Conservation (phyloP, 2,329 filamentous ascomycete species). For the Xylariaceae sp. region DNA sequence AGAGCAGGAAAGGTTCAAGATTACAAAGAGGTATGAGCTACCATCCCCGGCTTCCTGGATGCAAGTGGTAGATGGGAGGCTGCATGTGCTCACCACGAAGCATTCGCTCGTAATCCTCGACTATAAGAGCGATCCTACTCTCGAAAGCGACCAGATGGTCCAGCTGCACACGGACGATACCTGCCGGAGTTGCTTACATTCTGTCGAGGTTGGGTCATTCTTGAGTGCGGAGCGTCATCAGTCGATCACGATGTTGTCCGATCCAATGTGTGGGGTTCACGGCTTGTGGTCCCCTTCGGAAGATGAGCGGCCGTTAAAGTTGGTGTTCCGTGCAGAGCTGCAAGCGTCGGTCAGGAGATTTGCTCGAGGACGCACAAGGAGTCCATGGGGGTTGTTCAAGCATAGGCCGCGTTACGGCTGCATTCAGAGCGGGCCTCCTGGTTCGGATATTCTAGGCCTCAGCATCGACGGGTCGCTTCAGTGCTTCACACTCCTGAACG, state of each 20-base stretch:
- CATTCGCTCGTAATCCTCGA: conserved; percentile 62
- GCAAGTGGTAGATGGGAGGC: conserved; percentile 48
- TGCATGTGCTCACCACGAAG: conserved; percentile 54
- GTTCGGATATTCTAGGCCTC: conserved; percentile 62
- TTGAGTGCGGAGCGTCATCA: conserved; percentile 29
- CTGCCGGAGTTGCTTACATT: conserved; percentile 48
- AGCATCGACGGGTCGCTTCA: conserved; percentile 71
- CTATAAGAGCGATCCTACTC: conserved; percentile 44
- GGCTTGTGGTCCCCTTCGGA: conserved; percentile 55
- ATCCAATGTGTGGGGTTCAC: conserved; percentile 49
- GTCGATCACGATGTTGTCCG: conserved; percentile 52
- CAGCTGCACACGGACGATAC: conserved; percentile 50
- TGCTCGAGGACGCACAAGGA: conserved; percentile 54
- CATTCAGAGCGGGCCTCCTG: conserved; percentile 47
- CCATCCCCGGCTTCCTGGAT: conserved; percentile 57
- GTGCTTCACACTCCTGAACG: conserved; percentile 68
- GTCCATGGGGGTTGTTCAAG: conserved; percentile 49
- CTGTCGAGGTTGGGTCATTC: conserved; percentile 46
- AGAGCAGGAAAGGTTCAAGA: conserved; percentile 57
- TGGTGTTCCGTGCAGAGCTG: conserved; percentile 61
- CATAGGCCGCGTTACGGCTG: conserved; percentile 45
- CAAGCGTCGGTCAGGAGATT: conserved; percentile 60
- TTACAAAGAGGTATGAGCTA: conserved; percentile 50
- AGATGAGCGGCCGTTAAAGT: conserved; percentile 45
- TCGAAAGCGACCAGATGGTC: conserved; percentile 40